These are phyloP conservation scores for Gremmenia infestans DNA, from an alignment of 2,329 filamentous ascomycete species.

Conservation along the genomic window DNA sequence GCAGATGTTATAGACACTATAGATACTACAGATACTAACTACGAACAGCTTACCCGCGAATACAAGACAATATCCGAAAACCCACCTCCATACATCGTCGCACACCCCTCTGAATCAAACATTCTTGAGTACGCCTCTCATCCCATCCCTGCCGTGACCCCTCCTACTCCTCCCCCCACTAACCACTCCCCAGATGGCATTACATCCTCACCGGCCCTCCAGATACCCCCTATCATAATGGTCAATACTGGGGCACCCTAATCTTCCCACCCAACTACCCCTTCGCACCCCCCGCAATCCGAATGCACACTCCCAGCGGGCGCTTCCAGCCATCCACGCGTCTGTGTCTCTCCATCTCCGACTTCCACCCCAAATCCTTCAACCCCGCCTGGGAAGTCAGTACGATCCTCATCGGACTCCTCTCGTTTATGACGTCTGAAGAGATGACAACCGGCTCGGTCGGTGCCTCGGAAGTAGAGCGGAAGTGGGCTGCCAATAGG, in stretches of 20 bases:
- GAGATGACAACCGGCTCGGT: conserved; percentile 97
- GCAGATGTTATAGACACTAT: too few species aligned
- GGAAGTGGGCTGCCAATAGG: conserved; percentile 69
- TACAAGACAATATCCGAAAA: conserved; percentile 64
- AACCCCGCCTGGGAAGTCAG: conserved; percentile 98
- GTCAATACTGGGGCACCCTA: conserved; percentile 97
- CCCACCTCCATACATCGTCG: conserved; percentile 82
- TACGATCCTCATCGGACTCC: conserved; percentile 87
- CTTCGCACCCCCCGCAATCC: conserved; percentile 93
- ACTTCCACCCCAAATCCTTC: conserved; percentile 97
- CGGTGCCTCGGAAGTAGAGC: conserved; percentile 69
- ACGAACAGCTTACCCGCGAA: conserved; percentile 53
- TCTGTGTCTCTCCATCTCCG: conserved; percentile 90
- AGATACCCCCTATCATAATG: conserved; percentile 86
- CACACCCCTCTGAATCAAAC: conserved; percentile 85
- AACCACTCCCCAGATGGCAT: conserved; percentile 62
- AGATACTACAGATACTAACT: conserved; percentile 6
- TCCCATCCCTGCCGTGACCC: not conserved
- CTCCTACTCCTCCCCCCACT: conserved; percentile 4
- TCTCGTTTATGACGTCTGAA: conserved; percentile 97
- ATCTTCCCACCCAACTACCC: conserved; percentile 96
- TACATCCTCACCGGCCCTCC: conserved; percentile 94
- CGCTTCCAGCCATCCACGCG: conserved; percentile 91
- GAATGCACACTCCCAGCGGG: conserved; percentile 96
- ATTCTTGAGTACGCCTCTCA: conserved; percentile 68